These are phyloP conservation scores for Solanum neorickii DNA, from an alignment of 257 asterid genomes.

Conservation along the genomic window DNA sequence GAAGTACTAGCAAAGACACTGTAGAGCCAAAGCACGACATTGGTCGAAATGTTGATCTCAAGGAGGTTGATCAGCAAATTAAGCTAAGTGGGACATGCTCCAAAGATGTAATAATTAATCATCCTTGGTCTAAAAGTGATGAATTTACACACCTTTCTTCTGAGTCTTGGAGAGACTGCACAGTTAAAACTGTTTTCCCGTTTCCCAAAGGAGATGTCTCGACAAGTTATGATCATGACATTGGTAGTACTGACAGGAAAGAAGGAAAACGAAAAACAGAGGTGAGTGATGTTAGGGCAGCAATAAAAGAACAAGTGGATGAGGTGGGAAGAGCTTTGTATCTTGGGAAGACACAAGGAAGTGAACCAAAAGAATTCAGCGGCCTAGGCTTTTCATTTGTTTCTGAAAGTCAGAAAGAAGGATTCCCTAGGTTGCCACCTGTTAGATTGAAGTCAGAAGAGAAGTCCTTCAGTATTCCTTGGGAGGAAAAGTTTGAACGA, in stretches of 20 bases:
- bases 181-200: slow-evolving; percentile 61
- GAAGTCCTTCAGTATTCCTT: slow-evolving; percentile 59
- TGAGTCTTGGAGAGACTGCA: slow-evolving; percentile 52
- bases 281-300: slow-evolving; percentile 39
- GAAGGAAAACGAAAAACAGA: slow-evolving; percentile 56
- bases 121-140: slow-evolving; percentile 42
- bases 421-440: slow-evolving; percentile 83
- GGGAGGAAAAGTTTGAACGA: slow-evolving; percentile 82
- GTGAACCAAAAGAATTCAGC: slow-evolving; percentile 43
- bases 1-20: slow-evolving; percentile 31
- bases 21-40: slow-evolving; percentile 16
- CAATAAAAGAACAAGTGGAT: slow-evolving; percentile 76
- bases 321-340: slow-evolving; percentile 76
- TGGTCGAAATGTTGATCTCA: slow-evolving; percentile 36
- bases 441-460: slow-evolving; percentile 87
- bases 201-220: slow-evolving; percentile 47
- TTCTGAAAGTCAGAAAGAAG: slow-evolving; percentile 67
- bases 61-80: slow-evolving; percentile 38
- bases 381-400: slow-evolving; percentile 40
- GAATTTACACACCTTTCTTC: slow-evolving; percentile 30
- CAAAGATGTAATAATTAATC: slow-evolving; percentile 32
- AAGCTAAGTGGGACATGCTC: slow-evolving; percentile 22
- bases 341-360: slow-evolving; percentile 53
- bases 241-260: slow-evolving; percentile 28
- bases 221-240: slow-evolving; percentile 40